These are phyloP conservation scores for Acephala macrosclerotiorum DNA, from an alignment of 2,329 filamentous ascomycete genomes.

Conservation along the genomic window DNA sequence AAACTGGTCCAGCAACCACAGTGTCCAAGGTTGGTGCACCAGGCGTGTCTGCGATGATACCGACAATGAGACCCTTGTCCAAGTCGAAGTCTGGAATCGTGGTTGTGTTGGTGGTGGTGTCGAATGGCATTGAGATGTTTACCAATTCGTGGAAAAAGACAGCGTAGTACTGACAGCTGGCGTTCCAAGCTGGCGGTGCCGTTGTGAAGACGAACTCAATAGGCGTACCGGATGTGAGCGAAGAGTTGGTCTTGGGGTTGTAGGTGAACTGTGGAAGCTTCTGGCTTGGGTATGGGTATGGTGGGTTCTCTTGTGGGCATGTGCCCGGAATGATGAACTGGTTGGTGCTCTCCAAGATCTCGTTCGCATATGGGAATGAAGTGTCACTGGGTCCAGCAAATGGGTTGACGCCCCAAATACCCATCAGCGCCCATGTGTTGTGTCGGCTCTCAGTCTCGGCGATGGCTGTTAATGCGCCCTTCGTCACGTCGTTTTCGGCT, in stretches of 20 bases:
- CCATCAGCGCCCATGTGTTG: slow-evolving; percentile 51
- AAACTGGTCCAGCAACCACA: slow-evolving; percentile 49
- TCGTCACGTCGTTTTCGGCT: slow-evolving; percentile 44
- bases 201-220: slow-evolving; percentile 45
- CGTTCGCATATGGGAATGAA: slow-evolving; percentile 51
- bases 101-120: slow-evolving; percentile 45
- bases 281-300: slow-evolving; percentile 48
- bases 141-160: slow-evolving; percentile 50
- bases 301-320: slow-evolving; percentile 47
- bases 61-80: slow-evolving; percentile 47
- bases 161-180: slow-evolving; percentile 46
- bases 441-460: slow-evolving; percentile 50
- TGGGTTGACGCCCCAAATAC: slow-evolving; percentile 49
- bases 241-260: slow-evolving; percentile 37
- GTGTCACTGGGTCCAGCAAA: slow-evolving; percentile 52
- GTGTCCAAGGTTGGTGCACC: slow-evolving; percentile 48
- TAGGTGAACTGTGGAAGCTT: slow-evolving; percentile 45
- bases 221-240: slow-evolving; percentile 43
- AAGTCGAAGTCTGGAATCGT: slow-evolving; percentile 48
- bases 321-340: slow-evolving; percentile 43
- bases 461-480: slow-evolving; percentile 48
- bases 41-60: slow-evolving; percentile 46
- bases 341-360: slow-evolving; percentile 50
- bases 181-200: slow-evolving; percentile 40
- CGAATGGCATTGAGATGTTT: slow-evolving; percentile 48